Evolutionary conservation across 768 basidiomycete genomes (phyloP), one percentile per base, ranked within the genome.

Genomic region (Psilocybe tampanensis): DNA sequence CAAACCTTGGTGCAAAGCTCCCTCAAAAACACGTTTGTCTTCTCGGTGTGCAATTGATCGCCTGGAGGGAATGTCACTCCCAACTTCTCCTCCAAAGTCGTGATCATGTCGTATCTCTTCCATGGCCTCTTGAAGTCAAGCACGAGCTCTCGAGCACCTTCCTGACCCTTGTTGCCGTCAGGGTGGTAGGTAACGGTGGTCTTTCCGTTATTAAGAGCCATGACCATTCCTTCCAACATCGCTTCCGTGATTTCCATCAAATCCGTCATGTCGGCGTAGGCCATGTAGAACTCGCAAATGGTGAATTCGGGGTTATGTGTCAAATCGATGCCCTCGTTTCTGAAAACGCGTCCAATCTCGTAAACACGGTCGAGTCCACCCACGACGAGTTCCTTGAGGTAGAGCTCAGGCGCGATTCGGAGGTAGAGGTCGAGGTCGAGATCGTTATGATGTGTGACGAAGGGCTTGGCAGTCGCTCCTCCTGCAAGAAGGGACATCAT

Each of bases 221-320:
- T 91, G 68, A 98, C 96, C 74, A 99, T 75, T 8, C 95, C 93
- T 67, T 95, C 92, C 17, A 98, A 70, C 77, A 99, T 80, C 42
- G 77, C 75, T 74, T 99, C 97, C 15, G 97, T 99, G 55, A 98
- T 81, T 41, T 98, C 97, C 96, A 99, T 98, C 56, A 98, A 56
- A 69, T 98, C 97, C 77, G 93, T 90, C 95, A 96, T 95, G 72
- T 98, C 97, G 56, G 97, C 97, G 66, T 98, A 98, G 26, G 97
- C 96, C 96, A 99, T 98, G 70, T 98, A 99, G 76, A 99, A 98
- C 77, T 99, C 96, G 82, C 96, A 98, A 76, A 98, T 96, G 5
- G 94, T 92, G 78, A 98, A 98, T 72, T 99, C 97, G 63, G 97
- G 97, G 74, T 99, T 99, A 74, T 99, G 97, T 17, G 97, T 99